These are phyloP conservation scores for Amaranthus cruentus DNA, from an alignment of 148 eudicot species.

Conservation along the genomic window DNA sequence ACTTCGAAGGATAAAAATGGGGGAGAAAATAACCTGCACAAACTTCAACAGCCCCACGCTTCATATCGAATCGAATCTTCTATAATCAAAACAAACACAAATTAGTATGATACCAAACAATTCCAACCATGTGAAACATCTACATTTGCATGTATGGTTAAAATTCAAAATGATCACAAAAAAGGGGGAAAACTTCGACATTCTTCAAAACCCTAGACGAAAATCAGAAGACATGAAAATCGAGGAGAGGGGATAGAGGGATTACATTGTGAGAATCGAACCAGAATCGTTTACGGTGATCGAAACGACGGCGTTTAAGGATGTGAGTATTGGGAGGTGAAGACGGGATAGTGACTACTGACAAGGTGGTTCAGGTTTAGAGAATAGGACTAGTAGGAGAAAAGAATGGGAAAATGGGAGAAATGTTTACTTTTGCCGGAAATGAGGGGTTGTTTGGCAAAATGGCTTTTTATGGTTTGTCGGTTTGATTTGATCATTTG, in stretches of 20 bases:
- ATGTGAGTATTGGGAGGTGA: neutral
- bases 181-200: neutral
- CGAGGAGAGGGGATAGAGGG: neutral
- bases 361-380: neutral
- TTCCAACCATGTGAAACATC: neutral
- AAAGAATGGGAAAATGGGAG: neutral
- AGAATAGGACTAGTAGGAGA: neutral
- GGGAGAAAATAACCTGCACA: constrained; percentile 14
- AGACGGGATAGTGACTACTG: neutral
- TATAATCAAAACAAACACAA: neutral
- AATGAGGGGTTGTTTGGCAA: neutral
- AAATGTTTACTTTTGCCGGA: too few relatives aligned
- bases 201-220: constrained; percentile 16
- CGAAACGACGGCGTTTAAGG: constrained; percentile 21
- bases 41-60: constrained; percentile 27
- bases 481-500: too few relatives aligned
- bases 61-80: constrained; percentile 11
- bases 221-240: neutral
- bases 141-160: neutral
- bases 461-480: too few relatives aligned
- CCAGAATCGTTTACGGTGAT: neutral
- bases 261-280: constrained; percentile 10
- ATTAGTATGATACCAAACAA: neutral
- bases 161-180: constrained; percentile 13
- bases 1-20: neutral